Evolutionary conservation across 345 rosid species (phyloP).

Genomic region (Hypericum androsaemum): DNA sequence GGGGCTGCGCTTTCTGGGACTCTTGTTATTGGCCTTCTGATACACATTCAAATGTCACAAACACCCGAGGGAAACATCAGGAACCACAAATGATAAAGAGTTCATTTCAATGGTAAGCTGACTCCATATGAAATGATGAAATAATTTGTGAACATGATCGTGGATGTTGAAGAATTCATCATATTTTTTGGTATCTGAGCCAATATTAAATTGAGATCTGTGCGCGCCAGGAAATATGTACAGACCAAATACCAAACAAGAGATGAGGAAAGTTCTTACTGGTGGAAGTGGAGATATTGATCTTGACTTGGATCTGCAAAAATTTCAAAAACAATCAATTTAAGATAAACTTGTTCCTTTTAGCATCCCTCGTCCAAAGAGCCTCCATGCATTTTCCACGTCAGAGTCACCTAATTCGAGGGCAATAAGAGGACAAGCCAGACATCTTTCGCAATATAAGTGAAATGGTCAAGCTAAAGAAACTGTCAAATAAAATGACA

Average conservation of each 20-base stretch:
- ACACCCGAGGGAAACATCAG: constrained; percentile 6
- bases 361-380: constrained; percentile 16
- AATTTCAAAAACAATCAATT: constrained; percentile 21
- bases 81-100: neutral
- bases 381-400: constrained; percentile 17
- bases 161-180: no score
- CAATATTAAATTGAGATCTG: neutral
- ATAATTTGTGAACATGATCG: no score
- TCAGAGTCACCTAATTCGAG: constrained; percentile 10
- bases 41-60: constrained; percentile 22
- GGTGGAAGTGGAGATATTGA: constrained; percentile 51
- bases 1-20: constrained; percentile 56
- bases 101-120: no score
- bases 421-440: constrained; percentile 22
- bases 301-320: constrained; percentile 57
- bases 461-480: constrained; percentile 16
- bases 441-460: constrained; percentile 34
- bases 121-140: no score
- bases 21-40: constrained; percentile 49
- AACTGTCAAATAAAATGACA: constrained; percentile 18
- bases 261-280: constrained; percentile 40
- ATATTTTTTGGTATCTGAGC: no score
- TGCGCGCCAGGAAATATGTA: no score
- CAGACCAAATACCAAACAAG: neutral
- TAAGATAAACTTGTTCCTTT: constrained; percentile 16